Conservation (phyloP, 1,284 basidiomycete species). For the Coniferiporia weirii region DNA sequence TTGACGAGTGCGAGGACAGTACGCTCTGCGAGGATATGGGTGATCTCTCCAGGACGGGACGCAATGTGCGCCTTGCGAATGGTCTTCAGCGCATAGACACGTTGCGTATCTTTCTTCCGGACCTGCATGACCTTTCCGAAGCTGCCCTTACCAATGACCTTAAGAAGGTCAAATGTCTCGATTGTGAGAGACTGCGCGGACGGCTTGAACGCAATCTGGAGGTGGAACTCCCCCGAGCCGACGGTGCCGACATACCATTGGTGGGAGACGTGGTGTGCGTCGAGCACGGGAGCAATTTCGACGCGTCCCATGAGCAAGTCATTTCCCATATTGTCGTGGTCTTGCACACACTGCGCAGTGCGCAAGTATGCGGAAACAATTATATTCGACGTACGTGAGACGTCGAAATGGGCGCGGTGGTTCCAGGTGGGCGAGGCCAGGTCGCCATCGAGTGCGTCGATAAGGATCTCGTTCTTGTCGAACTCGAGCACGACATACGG, state of each 20-base stretch:
- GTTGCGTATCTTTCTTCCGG: conserved; percentile 95
- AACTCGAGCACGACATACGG: conserved; percentile 98
- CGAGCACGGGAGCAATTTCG: conserved; percentile 86
- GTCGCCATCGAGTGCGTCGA: conserved; percentile 94
- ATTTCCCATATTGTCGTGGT: conserved; percentile 87
- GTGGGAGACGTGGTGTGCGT: conserved; percentile 71
- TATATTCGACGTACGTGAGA: conserved; percentile 87
- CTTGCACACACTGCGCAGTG: conserved; percentile 58
- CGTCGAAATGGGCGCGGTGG: conserved; percentile 94
- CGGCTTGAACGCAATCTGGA: conserved; percentile 92
- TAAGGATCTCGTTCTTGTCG: conserved; percentile 98
- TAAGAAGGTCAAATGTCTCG: conserved; percentile 94
- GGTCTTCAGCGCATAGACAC: conserved; percentile 98
- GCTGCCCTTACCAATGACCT: conserved; percentile 96
- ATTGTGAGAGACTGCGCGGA: conserved; percentile 81
- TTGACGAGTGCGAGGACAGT: conserved; percentile 97
- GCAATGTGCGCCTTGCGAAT: conserved; percentile 99
- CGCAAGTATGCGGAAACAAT: conserved; percentile 86
- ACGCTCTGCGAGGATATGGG: conserved; percentile 95
- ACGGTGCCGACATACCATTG: conserved; percentile 88
- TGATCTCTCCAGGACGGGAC: conserved; percentile 93
- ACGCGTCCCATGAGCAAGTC: conserved; percentile 88
- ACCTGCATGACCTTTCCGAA: conserved; percentile 99
- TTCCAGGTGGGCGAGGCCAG: conserved; percentile 86
- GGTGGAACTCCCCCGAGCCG: conserved; percentile 89